Conservation (phyloP, 2,329 filamentous ascomycete genomes). For the Aspergillus fructus region DNA sequence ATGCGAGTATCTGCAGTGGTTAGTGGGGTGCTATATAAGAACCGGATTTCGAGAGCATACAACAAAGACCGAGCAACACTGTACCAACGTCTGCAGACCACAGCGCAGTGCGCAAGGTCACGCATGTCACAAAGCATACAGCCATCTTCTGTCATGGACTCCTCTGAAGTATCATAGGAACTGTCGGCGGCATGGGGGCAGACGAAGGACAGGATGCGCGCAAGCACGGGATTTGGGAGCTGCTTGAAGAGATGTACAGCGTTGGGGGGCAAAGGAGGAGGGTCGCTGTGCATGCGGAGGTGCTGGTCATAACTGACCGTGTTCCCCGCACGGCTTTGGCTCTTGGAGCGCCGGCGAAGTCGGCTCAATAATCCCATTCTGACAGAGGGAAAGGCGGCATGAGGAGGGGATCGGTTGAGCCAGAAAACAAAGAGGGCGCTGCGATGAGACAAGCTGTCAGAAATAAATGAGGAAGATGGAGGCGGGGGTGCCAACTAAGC, state of each 20-base stretch:
- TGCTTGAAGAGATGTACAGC: slow-evolving; percentile 43
- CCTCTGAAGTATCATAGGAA: slow-evolving; percentile 78
- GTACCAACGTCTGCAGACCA: slow-evolving; percentile 73
- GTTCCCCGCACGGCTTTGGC: slow-evolving; percentile 27
- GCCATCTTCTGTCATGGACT: slow-evolving; percentile 71
- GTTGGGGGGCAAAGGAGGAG: slow-evolving; percentile 20
- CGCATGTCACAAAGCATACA: slow-evolving; percentile 95
- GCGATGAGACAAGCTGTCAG: slow-evolving; percentile 4
- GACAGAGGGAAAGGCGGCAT: neutral
- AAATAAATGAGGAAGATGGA: slow-evolving; percentile 9
- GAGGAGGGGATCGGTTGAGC: neutral
- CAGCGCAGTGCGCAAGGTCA: slow-evolving; percentile 77
- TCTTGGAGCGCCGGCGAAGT: slow-evolving; percentile 29
- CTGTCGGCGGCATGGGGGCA: slow-evolving; percentile 80
- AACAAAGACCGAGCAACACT: slow-evolving; percentile 55
- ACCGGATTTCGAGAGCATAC: slow-evolving; percentile 46
- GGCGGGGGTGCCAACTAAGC: slow-evolving; percentile 11
- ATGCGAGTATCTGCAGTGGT: slow-evolving; percentile 68
- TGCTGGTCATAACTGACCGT: slow-evolving; percentile 23
- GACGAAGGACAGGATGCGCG: slow-evolving; percentile 75
- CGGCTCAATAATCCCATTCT: slow-evolving; percentile 34
- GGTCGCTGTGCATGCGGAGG: slow-evolving; percentile 19
- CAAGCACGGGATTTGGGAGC: slow-evolving; percentile 69
- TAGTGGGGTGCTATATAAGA: slow-evolving; percentile 9
- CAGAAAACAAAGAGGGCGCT: neutral